Base-by-base conservation (phyloP, 306 rosid species). In the Lupinus albus region DNA sequence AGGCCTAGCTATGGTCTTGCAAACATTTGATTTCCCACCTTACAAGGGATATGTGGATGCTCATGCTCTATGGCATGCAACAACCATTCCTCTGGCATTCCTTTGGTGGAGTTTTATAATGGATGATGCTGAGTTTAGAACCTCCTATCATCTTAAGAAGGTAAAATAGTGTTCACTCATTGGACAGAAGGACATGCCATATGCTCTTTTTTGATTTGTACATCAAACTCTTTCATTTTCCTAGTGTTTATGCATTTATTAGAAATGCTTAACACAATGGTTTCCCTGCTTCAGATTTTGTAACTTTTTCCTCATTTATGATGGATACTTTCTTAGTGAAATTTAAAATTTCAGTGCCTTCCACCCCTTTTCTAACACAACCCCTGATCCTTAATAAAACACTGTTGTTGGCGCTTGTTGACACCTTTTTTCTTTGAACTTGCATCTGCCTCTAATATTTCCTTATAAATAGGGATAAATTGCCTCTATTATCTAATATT, bases 81-180 rank as follows among this genome's bases (percentile, higher is more conserved):
- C 84, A 52, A 81, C 79, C 50, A 81, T 89, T 78, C 97, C 99
- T 55, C 78, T 86, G 11, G 79, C 99, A 14, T 93, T 78, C 81
- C 77, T 93, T 14, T 90, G 89, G 97, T 93, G 99, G 99, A 86
- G 92, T 80, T 90, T 86, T 70, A 80, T 86, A 71, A 85, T 91
- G 76, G 96, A 90, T 56, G 99, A 93, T 67, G 97, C 97, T 1
- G 97, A 88, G 80, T 90, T 82, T 73, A 78, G 81, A 65, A 90
- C 96, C 61, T 8, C 75, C 14, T 44, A 69, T 39, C 85, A 83
- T 57, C 85, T 82, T 45, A 90, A 93, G 87, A 93, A 93, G 77
- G 78, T 62, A 5, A 88, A 86, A 72, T 88, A 89, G 79, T 41
- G 51, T 38, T 51, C 65, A 73, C 72, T 44, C 55, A 30, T 32